These are phyloP conservation scores for Silene uniflora DNA, from an alignment of 148 eudicot genomes.

Conservation along the genomic window DNA sequence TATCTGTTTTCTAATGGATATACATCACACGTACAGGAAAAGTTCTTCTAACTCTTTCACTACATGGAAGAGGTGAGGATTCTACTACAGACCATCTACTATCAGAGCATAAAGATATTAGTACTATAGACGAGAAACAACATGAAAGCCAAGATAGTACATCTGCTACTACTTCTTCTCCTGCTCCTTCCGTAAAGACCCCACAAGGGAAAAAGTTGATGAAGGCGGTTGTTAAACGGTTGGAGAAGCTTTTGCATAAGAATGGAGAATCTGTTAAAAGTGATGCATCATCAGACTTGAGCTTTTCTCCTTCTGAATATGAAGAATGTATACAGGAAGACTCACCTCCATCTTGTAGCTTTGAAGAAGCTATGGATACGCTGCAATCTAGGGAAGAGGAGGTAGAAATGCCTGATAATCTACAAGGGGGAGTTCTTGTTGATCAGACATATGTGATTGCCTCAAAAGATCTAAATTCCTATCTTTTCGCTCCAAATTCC, in stretches of 20 bases:
- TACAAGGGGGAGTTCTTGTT: constrained; percentile 71
- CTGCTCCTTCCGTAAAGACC: constrained; percentile 38
- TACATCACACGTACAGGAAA: constrained; percentile 42
- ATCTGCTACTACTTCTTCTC: constrained; percentile 21
- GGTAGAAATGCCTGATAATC: constrained; percentile 54
- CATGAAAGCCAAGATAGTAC: constrained; percentile 30
- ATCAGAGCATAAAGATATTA: constrained; percentile 26
- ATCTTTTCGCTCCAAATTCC: constrained; percentile 65
- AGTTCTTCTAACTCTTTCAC: constrained; percentile 64
- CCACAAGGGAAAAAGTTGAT: constrained; percentile 56
- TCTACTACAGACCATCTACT: constrained; percentile 26
- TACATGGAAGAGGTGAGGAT: constrained; percentile 60
- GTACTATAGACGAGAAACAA: constrained; percentile 26
- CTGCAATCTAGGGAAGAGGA: constrained; percentile 47
- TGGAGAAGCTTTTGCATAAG: constrained; percentile 67
- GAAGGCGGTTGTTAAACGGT: constrained; percentile 56
- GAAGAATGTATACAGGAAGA: constrained; percentile 50
- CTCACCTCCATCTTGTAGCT: constrained; percentile 33
- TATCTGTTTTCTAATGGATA: not conserved
- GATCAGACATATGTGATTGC: constrained; percentile 52
- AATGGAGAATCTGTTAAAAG: constrained; percentile 43
- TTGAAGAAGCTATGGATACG: constrained; percentile 57
- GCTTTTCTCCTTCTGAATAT: constrained; percentile 51
- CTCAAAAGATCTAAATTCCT: constrained; percentile 60
- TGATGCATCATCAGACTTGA: constrained; percentile 56